Conservation (phyloP, 495 filamentous ascomycete genomes). For the Penicillium samsonianum region DNA sequence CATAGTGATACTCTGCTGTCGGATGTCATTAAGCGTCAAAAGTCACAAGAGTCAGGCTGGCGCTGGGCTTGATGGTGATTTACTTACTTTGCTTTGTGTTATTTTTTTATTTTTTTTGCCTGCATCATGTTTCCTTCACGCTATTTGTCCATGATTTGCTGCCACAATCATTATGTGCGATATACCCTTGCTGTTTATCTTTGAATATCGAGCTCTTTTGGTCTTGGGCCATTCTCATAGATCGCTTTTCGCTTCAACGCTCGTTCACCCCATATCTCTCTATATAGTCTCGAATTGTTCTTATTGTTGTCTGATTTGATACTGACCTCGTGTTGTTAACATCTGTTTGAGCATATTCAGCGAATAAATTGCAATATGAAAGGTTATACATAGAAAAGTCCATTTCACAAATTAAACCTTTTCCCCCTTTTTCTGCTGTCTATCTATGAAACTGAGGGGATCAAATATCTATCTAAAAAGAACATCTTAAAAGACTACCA, state of each 20-base stretch:
- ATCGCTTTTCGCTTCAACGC: not conserved
- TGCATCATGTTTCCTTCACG: not conserved
- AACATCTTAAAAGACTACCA: no score
- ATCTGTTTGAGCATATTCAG: not conserved
- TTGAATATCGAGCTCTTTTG: not conserved
- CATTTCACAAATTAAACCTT: no score
- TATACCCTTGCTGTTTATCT: conserved; percentile 10
- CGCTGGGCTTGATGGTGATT: conserved; percentile 33
- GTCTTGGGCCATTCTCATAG: not conserved
- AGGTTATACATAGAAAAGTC: no score
- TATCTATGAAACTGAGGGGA: no score
- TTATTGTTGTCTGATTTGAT: not conserved
- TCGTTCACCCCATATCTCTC: not conserved
- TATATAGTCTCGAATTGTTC: not conserved
- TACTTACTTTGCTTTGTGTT: not conserved
- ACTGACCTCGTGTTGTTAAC: not conserved
- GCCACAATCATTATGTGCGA: not conserved
- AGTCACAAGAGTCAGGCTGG: conserved; percentile 39
- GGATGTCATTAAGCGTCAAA: conserved; percentile 35
- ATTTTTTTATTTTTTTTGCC: not conserved
- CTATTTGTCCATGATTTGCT: not conserved
- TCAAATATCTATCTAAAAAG: no score
- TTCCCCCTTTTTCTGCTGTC: no score
- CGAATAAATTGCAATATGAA: not conserved
- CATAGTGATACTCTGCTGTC: conserved; percentile 25